phyloP scores from a whole-genome alignment of 352 stramenopile genomes.

The Globisporangium abappressorium region DNA sequence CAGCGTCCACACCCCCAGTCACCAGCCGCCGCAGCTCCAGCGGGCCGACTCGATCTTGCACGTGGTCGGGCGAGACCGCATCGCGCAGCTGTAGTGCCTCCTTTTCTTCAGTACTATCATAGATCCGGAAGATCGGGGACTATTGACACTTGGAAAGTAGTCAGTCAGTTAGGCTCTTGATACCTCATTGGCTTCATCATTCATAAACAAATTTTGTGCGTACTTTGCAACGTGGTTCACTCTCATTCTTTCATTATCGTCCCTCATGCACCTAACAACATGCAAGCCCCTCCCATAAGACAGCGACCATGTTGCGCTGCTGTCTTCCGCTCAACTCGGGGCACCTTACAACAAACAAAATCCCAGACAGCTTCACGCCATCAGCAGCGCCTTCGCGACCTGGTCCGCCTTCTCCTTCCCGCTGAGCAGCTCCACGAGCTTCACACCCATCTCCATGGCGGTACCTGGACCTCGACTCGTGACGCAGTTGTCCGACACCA shows the following conservation, averaged over 20 bases:
- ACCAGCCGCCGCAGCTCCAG: background rate
- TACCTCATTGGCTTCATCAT: background rate
- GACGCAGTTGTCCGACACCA: slow-evolving; percentile 72
- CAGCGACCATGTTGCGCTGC: background rate
- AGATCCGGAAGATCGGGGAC: background rate
- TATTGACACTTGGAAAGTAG: background rate
- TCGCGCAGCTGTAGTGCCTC: slow-evolving; percentile 14
- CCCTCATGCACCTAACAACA: background rate
- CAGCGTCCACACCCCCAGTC: background rate
- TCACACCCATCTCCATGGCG: slow-evolving; percentile 80
- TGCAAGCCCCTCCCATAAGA: background rate
- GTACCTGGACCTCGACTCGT: slow-evolving; percentile 77
- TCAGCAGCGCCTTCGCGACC: slow-evolving; percentile 65
- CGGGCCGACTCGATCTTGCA: slow-evolving; percentile 13
- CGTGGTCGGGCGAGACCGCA: slow-evolving; percentile 6
- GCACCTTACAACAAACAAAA: background rate
- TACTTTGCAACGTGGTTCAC: background rate
- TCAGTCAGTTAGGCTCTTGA: background rate
- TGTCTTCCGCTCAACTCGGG: background rate
- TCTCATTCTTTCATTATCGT: background rate
- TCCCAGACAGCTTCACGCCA: slow-evolving; percentile 8
- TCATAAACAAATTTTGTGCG: background rate
- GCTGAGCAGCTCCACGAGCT: slow-evolving; percentile 74
- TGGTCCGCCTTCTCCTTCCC: slow-evolving; percentile 53
- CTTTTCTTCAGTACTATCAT: background rate